Conservation (phyloP, 768 basidiomycete species). For the Amanita subjunquillea region DNA sequence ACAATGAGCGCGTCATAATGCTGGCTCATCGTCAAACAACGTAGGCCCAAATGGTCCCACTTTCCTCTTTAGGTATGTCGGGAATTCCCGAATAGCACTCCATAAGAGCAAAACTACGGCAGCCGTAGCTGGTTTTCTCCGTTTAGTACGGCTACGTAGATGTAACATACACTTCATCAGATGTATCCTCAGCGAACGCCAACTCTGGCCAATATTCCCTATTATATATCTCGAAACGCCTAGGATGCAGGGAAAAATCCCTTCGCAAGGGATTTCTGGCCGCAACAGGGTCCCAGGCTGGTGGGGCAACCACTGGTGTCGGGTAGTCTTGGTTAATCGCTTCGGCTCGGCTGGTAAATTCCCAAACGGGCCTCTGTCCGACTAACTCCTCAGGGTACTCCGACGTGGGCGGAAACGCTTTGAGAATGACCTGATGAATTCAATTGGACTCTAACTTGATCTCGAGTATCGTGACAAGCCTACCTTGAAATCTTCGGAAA, state of each 20-base stretch:
- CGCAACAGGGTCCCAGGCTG: background rate
- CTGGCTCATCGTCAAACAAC: background rate
- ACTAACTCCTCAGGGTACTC: background rate
- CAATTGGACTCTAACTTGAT: background rate
- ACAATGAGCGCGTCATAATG: slow-evolving; percentile 78
- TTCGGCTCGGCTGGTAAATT: background rate
- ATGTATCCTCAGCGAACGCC: background rate
- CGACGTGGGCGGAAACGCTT: background rate
- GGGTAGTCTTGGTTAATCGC: slow-evolving; percentile 1
- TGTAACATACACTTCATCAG: background rate
- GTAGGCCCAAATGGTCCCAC: slow-evolving; percentile 2
- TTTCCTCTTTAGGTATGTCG: background rate
- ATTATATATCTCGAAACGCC: background rate
- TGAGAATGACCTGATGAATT: slow-evolving; percentile 1
- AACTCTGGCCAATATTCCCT: background rate
- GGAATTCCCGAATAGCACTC: background rate
- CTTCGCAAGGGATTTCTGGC: background rate
- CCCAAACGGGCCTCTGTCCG: slow-evolving; percentile 1
- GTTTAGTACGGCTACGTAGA: background rate
- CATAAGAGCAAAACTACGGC: too few species aligned
- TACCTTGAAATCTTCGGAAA: slow-evolving; percentile 4
- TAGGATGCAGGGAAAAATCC: background rate
- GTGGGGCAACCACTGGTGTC: background rate
- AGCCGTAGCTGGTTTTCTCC: too few species aligned
- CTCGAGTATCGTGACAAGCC: too few species aligned